A percentile compares a stretch with the other conserved stretches of the same genome.
Evolutionary conservation across 2,329 filamentous ascomycete genomes (phyloP).

Genomic region (Trichoderma pleuroti): DNA sequence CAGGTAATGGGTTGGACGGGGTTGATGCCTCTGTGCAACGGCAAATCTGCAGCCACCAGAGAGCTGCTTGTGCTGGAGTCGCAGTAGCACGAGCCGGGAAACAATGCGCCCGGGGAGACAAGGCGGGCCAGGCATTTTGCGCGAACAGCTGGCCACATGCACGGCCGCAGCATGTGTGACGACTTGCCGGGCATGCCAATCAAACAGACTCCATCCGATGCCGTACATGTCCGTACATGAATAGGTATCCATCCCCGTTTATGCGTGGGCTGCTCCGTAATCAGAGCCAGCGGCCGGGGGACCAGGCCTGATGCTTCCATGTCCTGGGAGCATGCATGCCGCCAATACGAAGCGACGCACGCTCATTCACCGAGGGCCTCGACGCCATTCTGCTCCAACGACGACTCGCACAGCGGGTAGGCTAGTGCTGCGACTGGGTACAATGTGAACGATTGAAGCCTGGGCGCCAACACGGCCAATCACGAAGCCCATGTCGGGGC

Average conservation of each 20-base stretch:
- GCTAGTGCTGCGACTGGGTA: slow-evolving; percentile 17
- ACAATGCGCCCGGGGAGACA: slow-evolving; percentile 3
- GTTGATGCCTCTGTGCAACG: background rate
- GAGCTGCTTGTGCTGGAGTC: background rate
- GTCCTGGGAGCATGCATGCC: slow-evolving; percentile 9
- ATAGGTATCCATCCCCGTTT: background rate
- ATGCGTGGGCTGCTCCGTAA: background rate
- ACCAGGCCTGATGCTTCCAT: slow-evolving; percentile 10
- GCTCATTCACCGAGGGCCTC: slow-evolving; percentile 8
- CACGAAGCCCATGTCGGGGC: slow-evolving; percentile 21
- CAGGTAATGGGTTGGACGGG: background rate
- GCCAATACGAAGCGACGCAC: slow-evolving; percentile 14
- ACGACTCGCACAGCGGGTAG: slow-evolving; percentile 16
- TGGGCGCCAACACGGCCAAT: slow-evolving; percentile 38
- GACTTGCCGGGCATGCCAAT: slow-evolving; percentile 8
- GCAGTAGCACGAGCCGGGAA: background rate
- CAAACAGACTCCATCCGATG: slow-evolving; percentile 3
- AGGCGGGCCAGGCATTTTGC: slow-evolving; percentile 7
- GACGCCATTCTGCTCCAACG: background rate
- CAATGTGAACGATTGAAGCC: slow-evolving; percentile 22
- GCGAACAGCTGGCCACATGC: slow-evolving; percentile 17
- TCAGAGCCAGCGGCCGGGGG: slow-evolving; percentile 1
- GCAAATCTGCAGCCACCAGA: background rate
- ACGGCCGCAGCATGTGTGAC: slow-evolving; percentile 13
- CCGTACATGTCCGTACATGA: slow-evolving; percentile 1